phyloP scores from a whole-genome alignment of 1,139 yeast genomes.

The Yamadazyma pseudoaaseri region DNA sequence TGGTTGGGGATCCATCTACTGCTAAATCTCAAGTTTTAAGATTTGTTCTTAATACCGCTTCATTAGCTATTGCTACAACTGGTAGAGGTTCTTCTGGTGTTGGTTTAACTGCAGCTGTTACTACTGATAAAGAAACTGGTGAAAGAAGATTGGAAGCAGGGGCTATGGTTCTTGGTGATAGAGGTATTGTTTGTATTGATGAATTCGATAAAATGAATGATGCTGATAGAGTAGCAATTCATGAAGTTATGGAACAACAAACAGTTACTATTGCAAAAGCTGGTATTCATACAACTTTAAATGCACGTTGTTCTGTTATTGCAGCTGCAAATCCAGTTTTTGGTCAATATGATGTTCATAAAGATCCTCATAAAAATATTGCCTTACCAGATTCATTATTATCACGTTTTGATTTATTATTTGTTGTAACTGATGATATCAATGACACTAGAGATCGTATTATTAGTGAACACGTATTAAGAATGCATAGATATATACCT shows the following conservation, averaged over 20 bases:
- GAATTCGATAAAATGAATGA: conserved; percentile 99
- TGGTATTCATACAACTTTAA: conserved; percentile 94
- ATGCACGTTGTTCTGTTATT: conserved; percentile 95
- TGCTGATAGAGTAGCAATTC: conserved; percentile 95
- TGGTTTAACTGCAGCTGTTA: conserved; percentile 98
- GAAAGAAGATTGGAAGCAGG: conserved; percentile 97
- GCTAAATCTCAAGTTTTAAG: conserved; percentile 95
- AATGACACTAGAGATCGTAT: conserved; percentile 81
- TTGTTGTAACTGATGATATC: conserved; percentile 95
- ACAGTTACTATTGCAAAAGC: conserved; percentile 98
- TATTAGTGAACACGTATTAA: conserved; percentile 90
- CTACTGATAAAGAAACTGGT: conserved; percentile 95
- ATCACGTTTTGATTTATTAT: conserved; percentile 93
- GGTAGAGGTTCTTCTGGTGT: conserved; percentile 99
- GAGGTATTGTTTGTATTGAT: conserved; percentile 97
- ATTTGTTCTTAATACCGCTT: conserved; percentile 91
- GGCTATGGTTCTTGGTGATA: conserved; percentile 98
- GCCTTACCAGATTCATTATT: conserved; percentile 95
- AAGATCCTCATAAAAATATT: conserved; percentile 94
- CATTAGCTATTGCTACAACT: conserved; percentile 95
- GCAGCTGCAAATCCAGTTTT: conserved; percentile 99
- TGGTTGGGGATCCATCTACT: conserved; percentile 99
- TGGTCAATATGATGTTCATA: conserved; percentile 95
- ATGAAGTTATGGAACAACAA: conserved; percentile 99
- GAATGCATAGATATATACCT: conserved; percentile 89